Base-by-base conservation (phyloP, 2,329 filamentous ascomycete species). In the Madurella mycetomatis region DNA sequence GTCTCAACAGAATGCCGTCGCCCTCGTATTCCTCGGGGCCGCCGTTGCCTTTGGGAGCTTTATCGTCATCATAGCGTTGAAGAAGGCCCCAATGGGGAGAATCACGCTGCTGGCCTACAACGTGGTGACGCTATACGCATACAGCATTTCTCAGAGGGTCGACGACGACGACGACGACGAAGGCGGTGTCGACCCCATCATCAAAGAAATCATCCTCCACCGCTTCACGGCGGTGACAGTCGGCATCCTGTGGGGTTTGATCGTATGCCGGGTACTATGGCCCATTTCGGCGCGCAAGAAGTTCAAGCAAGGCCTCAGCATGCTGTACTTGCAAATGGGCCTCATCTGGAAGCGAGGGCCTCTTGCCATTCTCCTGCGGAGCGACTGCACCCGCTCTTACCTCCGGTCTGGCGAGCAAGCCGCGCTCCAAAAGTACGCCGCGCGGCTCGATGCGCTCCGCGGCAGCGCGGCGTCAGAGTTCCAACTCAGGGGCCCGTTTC, bases 21-120 rank as follows among this genome's bases (percentile, higher is more conserved):
- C 84, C 0, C 81, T 99, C n/a, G 84, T 88, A 5, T 79, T 92
- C 55, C 81, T 95, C 48, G 92, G 94, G 25, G 92, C 88, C 80
- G 65, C 91, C 1, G 86, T 95, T 64, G 85, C 89, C 9, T 78
- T 92, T 32, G 86, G 85, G 67, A 94, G 90, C 62, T 95, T 95
- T 66, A 95, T 92, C 70, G 85, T 96, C 65, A 96, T 95, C 61
- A 76, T 97, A 50, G 88, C 86, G 30, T 81, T 85, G 65, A 86
- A 87, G 43, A 92, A 92, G 68, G 92, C 89, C 0, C 91, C 92
- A 0, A 87, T 97, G 71, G 92, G 92, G 41, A 86, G 94, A 49
- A 97, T 96, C 67, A 94, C 95, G 58, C 82, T 97, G 66, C 81
- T 99, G 44, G 95, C 92, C 1, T 99, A 97, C 77, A 99, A 99